Evolutionary conservation across 805 yeast species (phyloP), one percentile per base, ranked within the genome.

Genomic region (Pichia deserticola): DNA sequence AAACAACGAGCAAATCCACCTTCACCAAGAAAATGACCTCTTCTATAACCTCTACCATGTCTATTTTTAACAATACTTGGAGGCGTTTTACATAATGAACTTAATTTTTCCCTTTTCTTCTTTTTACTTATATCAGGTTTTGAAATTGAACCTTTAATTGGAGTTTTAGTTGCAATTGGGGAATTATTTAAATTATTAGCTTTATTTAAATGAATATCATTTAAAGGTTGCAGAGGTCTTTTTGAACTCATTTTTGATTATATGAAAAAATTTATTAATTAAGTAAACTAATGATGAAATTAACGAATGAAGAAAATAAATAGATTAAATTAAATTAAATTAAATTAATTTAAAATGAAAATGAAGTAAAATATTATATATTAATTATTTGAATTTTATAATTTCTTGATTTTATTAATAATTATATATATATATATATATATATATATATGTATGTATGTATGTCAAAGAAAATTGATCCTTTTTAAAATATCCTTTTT

Each of bases 1-100:
- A 93, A 93, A 65, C 99, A 93, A 63, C 98, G 81, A 15, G 99
- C 99, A 73, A 93, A 93, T 0, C 99, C 99, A 53, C 99, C 99
- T 71, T 92, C 98, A 36, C 99, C 99, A 36, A 93, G 73, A 60
- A 89, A 90, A 52, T 75, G 75, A 1, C 98, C 98, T 63, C 98
- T 79, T 55, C 86, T 88, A 67, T 86, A 93, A 59, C 89, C 95
- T 63, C 87, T 80, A 41, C 97, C 97, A 51, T 78, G 76, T 68
- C 90, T 79, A 40, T 93, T 88, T 58, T 92, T 78, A 57, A 93
- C 95, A 56, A 90, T 76, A 15, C 96, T 85, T 36, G 99, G 99
- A 3, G 99, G 99, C 2, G 99, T 93, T 68, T 89, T 88, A 68
- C 99, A 93, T 47, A 93, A 75, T 0, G 97, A 80, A 3, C 96